phyloP scores from a whole-genome alignment of 192 early-diverging fungal genomes.

The Chytriomyces sp. region DNA sequence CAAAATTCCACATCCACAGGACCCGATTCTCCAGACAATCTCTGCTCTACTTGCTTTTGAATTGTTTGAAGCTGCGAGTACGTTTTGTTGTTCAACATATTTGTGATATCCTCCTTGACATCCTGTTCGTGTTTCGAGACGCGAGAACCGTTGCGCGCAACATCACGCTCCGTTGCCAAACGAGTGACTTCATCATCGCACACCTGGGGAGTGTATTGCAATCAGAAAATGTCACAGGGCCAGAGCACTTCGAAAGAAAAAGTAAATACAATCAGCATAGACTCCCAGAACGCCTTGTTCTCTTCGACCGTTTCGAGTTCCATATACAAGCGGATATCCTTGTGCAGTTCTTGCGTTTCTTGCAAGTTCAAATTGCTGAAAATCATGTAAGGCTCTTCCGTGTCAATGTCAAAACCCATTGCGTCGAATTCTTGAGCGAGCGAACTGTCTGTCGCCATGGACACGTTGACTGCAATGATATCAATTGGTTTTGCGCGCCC shows the following conservation, averaged over 20 bases:
- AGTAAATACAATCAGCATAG: conserved; percentile 67
- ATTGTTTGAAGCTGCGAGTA: conserved; percentile 72
- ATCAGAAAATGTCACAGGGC: too few relatives aligned
- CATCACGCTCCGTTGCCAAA: conserved; percentile 1
- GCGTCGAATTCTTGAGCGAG: conserved; percentile 74
- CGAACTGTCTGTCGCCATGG: conserved; percentile 71
- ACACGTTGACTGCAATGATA: conserved; percentile 87
- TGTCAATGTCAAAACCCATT: conserved; percentile 80
- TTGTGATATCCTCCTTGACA: conserved; percentile 66
- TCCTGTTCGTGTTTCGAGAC: conserved; percentile 24
- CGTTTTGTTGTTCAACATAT: conserved; percentile 75
- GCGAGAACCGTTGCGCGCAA: not conserved
- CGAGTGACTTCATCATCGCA: conserved; percentile 69
- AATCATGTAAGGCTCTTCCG: conserved; percentile 87
- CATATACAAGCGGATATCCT: conserved; percentile 89
- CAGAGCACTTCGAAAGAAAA: too few relatives aligned
- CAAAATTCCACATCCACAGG: conserved; percentile 94
- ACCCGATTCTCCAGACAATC: conserved; percentile 67
- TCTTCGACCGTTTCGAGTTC: conserved; percentile 77
- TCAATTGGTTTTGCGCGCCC: conserved; percentile 90
- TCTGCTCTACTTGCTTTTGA: conserved; percentile 75
- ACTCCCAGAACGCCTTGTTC: conserved; percentile 85
- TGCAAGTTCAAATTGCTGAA: conserved; percentile 67
- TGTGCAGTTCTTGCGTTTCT: conserved; percentile 79
- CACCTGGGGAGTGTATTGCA: conserved; percentile 26